Base-by-base conservation (phyloP, 2,329 filamentous ascomycete genomes). In the Leptodontidium sp. region DNA sequence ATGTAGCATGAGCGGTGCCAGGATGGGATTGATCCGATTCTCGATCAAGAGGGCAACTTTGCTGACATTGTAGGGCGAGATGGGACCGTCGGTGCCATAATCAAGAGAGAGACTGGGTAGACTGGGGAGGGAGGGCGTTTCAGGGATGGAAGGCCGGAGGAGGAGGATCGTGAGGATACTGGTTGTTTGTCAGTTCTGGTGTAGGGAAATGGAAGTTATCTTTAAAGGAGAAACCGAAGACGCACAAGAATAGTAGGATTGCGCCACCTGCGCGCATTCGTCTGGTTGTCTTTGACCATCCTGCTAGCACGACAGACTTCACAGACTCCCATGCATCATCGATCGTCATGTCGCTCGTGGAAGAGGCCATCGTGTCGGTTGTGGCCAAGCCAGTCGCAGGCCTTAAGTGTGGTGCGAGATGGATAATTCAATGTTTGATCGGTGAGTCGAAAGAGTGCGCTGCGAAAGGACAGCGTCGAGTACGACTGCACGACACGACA, bases 21-120 rank as follows among this genome's bases (percentile, higher is more conserved):
- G 81, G 70, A 83, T 78, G 2, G 85, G 81, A 45, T 81, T 80
- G 1, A 82, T 74, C 0, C 86, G 83, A 77, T 84, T 84, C 75
- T 88, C 86, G 69, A 88, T 83, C 24, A 88, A 80, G 12, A 88
- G 81, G 40, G 85, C 86, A 47, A 88, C 80, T 75, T 77, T 77
- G 55, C 71, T 75, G 26, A 50, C 64, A 59, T 76, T 76, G 64
- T 71, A 76, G 3, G 71, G 73, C 0, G 73, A 75, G 2, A 49
- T 61, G 4, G 59, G 53, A 14, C 52, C 63, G 8, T 32, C 24
- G 29, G 57, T 62, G 45, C 67, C 69, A 61, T 75, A 76, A 32
- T 75, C 73, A 58, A 75, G 69, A 58, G 70, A 70, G 47, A 76
- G 59, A 53, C 64, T 67, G 17, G 75, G 76, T 9, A 71, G 40